Evolutionary conservation across 2,329 filamentous ascomycete species (phyloP).

Genomic region (Aspergillus pseudoviridinutans): DNA sequence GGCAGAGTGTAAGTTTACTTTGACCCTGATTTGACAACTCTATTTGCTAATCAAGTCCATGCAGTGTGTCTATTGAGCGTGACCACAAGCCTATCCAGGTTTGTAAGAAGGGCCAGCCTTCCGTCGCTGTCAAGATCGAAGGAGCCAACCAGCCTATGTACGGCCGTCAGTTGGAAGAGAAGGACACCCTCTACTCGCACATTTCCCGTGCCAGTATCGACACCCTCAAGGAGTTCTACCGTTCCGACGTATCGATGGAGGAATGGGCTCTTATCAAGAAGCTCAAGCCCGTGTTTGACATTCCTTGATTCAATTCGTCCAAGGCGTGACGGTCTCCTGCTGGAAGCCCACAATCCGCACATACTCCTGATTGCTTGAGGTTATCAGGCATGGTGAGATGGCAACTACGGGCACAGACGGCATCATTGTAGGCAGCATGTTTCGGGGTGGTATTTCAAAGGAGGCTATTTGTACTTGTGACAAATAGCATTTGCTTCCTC

Average conservation of each 20-base stretch:
- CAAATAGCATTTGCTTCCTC: not conserved
- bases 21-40: not conserved
- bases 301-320: slow-evolving; percentile 51
- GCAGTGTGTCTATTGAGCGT: slow-evolving; percentile 88
- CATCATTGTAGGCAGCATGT: not conserved
- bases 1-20: slow-evolving; percentile 79
- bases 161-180: slow-evolving; percentile 90
- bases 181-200: slow-evolving; percentile 79
- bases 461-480: not conserved
- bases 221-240: slow-evolving; percentile 92
- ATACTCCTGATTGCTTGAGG: not conserved
- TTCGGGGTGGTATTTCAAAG: not conserved
- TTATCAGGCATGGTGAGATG: not conserved
- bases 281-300: slow-evolving; percentile 91
- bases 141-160: slow-evolving; percentile 89
- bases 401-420: not conserved
- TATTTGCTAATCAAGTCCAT: slow-evolving; percentile 17
- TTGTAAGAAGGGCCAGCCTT: slow-evolving; percentile 96
- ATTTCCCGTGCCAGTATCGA: slow-evolving; percentile 89
- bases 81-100: slow-evolving; percentile 92
- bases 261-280: slow-evolving; percentile 95
- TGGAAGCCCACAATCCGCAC: not conserved
- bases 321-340: not conserved
- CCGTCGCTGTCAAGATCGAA: slow-evolving; percentile 96
- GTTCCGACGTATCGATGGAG: slow-evolving; percentile 79